Evolutionary conservation across 345 rosid genomes (phyloP), one percentile per base, ranked within the genome.

Genomic region (Citrus australasica): DNA sequence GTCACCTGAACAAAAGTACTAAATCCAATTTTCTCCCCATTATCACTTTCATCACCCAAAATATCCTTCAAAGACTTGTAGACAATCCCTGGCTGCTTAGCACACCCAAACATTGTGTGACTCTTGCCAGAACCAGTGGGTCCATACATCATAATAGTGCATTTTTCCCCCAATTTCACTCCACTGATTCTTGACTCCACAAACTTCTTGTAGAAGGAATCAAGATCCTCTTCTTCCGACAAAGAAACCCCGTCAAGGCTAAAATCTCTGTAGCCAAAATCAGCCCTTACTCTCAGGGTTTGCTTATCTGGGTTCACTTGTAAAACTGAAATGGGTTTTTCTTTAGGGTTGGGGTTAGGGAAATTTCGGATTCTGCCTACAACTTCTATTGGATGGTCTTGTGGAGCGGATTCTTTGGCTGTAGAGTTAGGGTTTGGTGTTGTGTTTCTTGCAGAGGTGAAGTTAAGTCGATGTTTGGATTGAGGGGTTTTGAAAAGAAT

Each of bases 71-170:
- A 79, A 1, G 99, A 81, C 33, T 89, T 73, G 73, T 94, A 96
- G 42, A 96, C 99, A 22, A 96, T 94, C 81, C 99, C 99, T 0
- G 98, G 90, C 77, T 90, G 92, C 89, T 91, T 94, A 68, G 92
- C 65, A 77, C 92, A 91, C 42, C 99, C 99, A 73, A 96, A 96
- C 99, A 96, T 96, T 0, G 97, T 92, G 79, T 94, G 95, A 67
- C 99, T 96, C 85, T 96, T 96, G 0, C 99, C 99, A 0, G 99
- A 89, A 75, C 99, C 98, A 0, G 99, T 96, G 0, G 99, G 99
- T 35, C 99, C 99, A 58, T 96, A 96, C 99, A 94, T 96, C 99
- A 96, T 88, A 3, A 96, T 79, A 0, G 99, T 96, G 58, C 99
- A 92, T 71, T 90, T 96, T 0, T 80, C 85, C 60, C 99, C 99